Evolutionary conservation across 2,329 filamentous ascomycete genomes (phyloP), one percentile per base, ranked within the genome.

Genomic region (Dactylellina cionopaga): DNA sequence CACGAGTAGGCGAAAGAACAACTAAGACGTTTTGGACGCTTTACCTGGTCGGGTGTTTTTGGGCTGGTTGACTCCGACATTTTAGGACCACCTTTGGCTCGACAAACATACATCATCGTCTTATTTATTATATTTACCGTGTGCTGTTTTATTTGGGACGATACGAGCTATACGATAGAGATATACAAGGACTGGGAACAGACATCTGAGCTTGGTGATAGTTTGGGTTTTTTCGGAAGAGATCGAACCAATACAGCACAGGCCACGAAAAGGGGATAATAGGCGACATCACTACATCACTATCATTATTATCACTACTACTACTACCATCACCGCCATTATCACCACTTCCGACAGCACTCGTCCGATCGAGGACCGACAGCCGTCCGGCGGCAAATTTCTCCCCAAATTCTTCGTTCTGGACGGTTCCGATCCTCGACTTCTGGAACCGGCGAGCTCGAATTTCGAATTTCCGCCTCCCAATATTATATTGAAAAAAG

Each of bases 1-100:
- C 49, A 24, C 55, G 54, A 69, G 29, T 15, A 69, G 64, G 63
- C 63, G 63, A 68, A 68, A 55, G 64, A 69, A 69, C 64, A 69
- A 69, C 64, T 69, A 69, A 69, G 64, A 69, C 46, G 54, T 60
- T 69, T 69, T 55, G 60, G 41, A 43, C 46, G 60, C 29, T 46
- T 56, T 47, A 55, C 60, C 60, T 65, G 60, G 60, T 65, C 60
- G 60, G 60, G 60, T 65, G 44, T 56, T 65, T 44, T 24, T 35
- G 37, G 25, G 29, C n/a, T n/a, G n/a, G n/a, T n/a, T n/a, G n/a
- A n/a, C n/a, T n/a, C n/a, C n/a, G n/a, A n/a, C n/a, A n/a, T n/a
- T n/a, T n/a, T n/a, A n/a, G n/a, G n/a, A n/a, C 49, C 49, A 54
- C 49, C 35, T 54, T 33, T 29, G 39, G 29, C 31, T 51, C 24